Evolutionary conservation across 179 eudicot genomes (phyloP).

Genomic region (Spinacia oleracea): DNA sequence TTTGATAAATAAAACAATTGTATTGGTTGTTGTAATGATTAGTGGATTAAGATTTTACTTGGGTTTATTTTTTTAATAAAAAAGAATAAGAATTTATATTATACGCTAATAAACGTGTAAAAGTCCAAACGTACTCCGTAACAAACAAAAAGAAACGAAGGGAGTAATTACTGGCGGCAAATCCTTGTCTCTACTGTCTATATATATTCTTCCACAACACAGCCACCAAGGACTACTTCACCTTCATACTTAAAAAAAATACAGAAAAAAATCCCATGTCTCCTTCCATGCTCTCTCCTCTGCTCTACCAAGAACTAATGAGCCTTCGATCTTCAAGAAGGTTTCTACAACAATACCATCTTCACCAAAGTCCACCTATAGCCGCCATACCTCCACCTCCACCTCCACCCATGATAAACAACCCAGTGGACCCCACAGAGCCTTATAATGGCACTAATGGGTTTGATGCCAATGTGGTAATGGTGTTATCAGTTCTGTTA

Average conservation of each 20-base stretch:
- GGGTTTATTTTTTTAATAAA: too few species aligned
- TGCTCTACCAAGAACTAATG: conserved; percentile 41
- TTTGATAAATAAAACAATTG: too few species aligned
- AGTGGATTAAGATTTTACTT: too few species aligned
- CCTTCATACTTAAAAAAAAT: conserved; percentile 9
- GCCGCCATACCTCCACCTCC: conserved; percentile 40
- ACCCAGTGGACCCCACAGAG: conserved; percentile 37
- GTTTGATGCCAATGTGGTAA: conserved; percentile 81
- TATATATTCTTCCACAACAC: conserved; percentile 22
- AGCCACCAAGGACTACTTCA: conserved; percentile 13
- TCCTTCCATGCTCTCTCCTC: conserved; percentile 35
- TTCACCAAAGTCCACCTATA: conserved; percentile 19
- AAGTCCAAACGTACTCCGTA: too few species aligned
- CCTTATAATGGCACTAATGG: conserved; percentile 40
- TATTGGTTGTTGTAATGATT: too few species aligned
- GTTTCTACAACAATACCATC: conserved; percentile 41
- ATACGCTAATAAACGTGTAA: too few species aligned
- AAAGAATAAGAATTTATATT: too few species aligned
- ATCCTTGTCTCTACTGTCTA: conserved; percentile 17
- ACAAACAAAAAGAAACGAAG: too few species aligned
- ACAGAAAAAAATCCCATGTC: conserved; percentile 24
- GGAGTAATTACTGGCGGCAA: too few species aligned
- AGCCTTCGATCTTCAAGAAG: conserved; percentile 55
- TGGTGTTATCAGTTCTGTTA: conserved; percentile 84
- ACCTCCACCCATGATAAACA: conserved; percentile 18